Evolutionary conservation across 768 basidiomycete species (phyloP).

Genomic region (Pleurotus pulmonarius): DNA sequence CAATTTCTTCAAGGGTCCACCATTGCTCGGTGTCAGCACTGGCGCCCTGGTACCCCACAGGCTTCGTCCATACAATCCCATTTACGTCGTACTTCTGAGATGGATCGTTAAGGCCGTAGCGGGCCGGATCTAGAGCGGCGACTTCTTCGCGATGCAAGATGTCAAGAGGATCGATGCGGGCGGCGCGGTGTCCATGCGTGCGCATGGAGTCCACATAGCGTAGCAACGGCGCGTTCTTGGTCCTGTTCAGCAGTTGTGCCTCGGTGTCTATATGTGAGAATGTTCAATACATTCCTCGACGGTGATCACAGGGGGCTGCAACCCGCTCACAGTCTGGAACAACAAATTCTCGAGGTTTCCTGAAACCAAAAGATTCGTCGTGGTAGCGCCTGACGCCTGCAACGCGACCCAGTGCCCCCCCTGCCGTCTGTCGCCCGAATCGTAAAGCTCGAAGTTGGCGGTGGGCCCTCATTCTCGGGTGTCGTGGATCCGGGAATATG

Average conservation of each 20-base stretch:
- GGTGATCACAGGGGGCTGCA: neutral
- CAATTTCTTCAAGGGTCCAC: slow-evolving; percentile 74
- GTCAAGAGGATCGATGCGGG: slow-evolving; percentile 84
- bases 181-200: slow-evolving; percentile 82
- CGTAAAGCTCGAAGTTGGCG: neutral
- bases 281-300: neutral
- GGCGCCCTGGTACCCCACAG: slow-evolving; percentile 26
- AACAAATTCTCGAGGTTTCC: slow-evolving; percentile 56
- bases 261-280: slow-evolving; percentile 46
- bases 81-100: slow-evolving; percentile 61
- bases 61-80: slow-evolving; percentile 77
- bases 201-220: slow-evolving; percentile 89
- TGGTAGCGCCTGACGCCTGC: slow-evolving; percentile 44
- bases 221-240: slow-evolving; percentile 69
- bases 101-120: slow-evolving; percentile 69
- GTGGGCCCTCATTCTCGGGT: neutral
- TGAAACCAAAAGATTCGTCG: slow-evolving; percentile 77
- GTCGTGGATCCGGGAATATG: neutral
- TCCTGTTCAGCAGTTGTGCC: slow-evolving; percentile 64
- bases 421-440: neutral
- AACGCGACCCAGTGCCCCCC: neutral
- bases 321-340: slow-evolving; percentile 67
- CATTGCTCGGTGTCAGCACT: slow-evolving; percentile 31
- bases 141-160: slow-evolving; percentile 81
- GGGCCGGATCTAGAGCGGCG: slow-evolving; percentile 66